A percentile compares a stretch with the other conserved stretches of the same genome.
Evolutionary conservation across 1,284 basidiomycete species (phyloP).

Genomic region (Leccinum subatratum): DNA sequence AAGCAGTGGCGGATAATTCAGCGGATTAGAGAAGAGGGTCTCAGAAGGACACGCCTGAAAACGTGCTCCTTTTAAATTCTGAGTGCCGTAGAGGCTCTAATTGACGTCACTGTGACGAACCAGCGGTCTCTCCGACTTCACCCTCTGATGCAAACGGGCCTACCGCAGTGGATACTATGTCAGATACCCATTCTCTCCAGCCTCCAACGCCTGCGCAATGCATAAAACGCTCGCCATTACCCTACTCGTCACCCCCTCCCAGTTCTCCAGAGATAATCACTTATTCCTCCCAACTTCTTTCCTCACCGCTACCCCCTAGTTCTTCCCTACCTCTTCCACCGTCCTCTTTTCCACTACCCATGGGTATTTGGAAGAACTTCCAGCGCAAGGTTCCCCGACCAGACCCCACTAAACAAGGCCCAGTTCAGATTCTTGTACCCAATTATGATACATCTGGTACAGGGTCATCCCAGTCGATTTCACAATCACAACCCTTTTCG

Average conservation of each 20-base stretch:
- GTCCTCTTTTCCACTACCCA: constrained; percentile 10
- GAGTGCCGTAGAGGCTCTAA: no score
- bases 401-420: constrained; percentile 21
- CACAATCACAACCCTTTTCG: constrained; percentile 20
- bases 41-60: no score
- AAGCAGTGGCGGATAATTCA: no score
- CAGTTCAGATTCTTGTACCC: constrained; percentile 29
- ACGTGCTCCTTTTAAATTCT: no score
- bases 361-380: constrained; percentile 19
- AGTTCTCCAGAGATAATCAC: constrained; percentile 13
- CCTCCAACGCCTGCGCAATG: constrained; percentile 33
- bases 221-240: constrained; percentile 9
- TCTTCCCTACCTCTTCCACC: constrained; percentile 12
- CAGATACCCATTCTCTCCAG: constrained; percentile 21
- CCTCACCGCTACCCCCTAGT: constrained; percentile 17
- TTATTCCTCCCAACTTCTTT: constrained; percentile 10
- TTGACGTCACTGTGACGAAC: constrained; percentile 3
- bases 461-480: constrained; percentile 25
- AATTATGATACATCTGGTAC: constrained; percentile 30
- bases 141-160: constrained; percentile 6
- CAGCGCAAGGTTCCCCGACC: constrained; percentile 26
- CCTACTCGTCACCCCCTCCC: constrained; percentile 5
- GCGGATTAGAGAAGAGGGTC: no score
- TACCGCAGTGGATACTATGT: not conserved
- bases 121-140: not conserved